Evolutionary conservation across 1,139 yeast species (phyloP), one percentile per base, ranked within the genome.

Genomic region (Pichia sp.): DNA sequence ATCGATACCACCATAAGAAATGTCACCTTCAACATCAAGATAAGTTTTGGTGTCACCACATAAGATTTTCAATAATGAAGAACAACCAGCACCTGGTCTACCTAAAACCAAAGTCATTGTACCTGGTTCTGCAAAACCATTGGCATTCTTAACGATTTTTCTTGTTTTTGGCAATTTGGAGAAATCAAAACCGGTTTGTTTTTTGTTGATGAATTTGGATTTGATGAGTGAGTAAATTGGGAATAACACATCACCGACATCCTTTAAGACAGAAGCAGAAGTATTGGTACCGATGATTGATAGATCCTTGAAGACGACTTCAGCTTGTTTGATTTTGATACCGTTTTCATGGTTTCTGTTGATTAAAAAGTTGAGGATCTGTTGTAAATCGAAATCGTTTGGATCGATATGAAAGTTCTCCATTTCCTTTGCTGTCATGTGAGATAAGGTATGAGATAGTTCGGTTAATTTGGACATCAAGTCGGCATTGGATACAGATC

Each of bases 31-130:
- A 6, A 47, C 42, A 12, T 52, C 46, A 5, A 50, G 32, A 45
- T 57, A 60, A 17, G 57, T 53, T 40, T 65, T 66, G 11, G 61
- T 54, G 46, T 62, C 62, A 42, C 69, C 70, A 28, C 69, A 61
- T 17, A 68, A 34, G 2, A 61, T 52, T 53, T 72, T 73, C 55
- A 75, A 63, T n/a, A 75, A 61, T 5, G 79, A 73, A 2, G 78
- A 67, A 59, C 79, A 76, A 34, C 81, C 80, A 28, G 81, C 73
- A 47, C 82, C 82, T 0, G 82, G 82, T 55, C 80, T 70, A 46
- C 79, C 83, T 49, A 73, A 66, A 4, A 73, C 82, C 51, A 73
- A 67, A 30, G 78, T 72, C 76, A 77, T 72, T 49, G 78, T 78
- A 45, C 82, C 82, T 22, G 76, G 70, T 40, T 66, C 63, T 18